phyloP scores from a whole-genome alignment of 148 eudicot genomes.

The Rhododendron henanense region DNA sequence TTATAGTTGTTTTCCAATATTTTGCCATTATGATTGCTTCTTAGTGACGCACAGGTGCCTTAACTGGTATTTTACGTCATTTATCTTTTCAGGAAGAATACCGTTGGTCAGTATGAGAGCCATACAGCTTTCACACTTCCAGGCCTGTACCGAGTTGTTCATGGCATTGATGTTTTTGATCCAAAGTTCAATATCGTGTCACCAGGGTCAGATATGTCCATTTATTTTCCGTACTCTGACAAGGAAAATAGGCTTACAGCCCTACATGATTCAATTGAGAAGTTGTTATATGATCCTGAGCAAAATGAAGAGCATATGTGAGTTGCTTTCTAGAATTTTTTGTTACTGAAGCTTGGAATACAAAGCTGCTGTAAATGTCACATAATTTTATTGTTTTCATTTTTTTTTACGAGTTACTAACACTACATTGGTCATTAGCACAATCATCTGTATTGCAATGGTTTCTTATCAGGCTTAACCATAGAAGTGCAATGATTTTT shows the following conservation, averaged over 20 bases:
- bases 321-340: conserved; percentile 22
- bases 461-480: neutral
- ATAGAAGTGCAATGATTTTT: neutral
- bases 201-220: conserved; percentile 86
- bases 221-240: conserved; percentile 75
- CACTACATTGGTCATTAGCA: neutral
- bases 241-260: conserved; percentile 67
- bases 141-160: conserved; percentile 86
- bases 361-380: neutral
- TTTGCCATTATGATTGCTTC: neutral
- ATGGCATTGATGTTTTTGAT: conserved; percentile 94
- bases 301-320: conserved; percentile 83
- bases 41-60: neutral
- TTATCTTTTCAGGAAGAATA: conserved; percentile 60
- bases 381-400: neutral
- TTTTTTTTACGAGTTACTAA: neutral
- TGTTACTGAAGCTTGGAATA: neutral
- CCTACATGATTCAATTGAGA: conserved; percentile 69
- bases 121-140: conserved; percentile 92
- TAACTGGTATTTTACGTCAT: neutral
- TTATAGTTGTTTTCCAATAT: neutral
- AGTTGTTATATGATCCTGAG: conserved; percentile 66
- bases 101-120: conserved; percentile 97
- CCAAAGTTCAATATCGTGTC: conserved; percentile 98
- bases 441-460: neutral